Percentiles rank a stretch among this genome's conserved stretches.
phyloP scores from a whole-genome alignment of 805 yeast species.

The Wickerhamiella allomyrinae region DNA sequence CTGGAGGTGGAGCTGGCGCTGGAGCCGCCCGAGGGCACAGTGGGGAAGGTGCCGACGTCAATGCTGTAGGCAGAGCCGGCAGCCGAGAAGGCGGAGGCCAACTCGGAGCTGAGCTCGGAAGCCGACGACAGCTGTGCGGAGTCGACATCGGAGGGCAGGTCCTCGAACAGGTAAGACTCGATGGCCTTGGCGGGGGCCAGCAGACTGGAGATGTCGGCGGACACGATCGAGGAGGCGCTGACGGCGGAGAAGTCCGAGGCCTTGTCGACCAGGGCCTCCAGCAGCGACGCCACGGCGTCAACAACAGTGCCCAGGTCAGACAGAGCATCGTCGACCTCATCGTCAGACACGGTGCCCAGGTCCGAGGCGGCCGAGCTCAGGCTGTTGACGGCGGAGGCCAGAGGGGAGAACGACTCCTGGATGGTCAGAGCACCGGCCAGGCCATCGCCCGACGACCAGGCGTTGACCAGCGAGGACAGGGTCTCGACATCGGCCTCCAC shows the following conservation, averaged over 20 bases:
- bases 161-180: slow-evolving; percentile 9
- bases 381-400: slow-evolving; percentile 12
- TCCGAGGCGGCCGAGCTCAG: slow-evolving; percentile 8
- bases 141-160: slow-evolving; percentile 6
- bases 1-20: slow-evolving; percentile 8
- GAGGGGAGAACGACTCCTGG: slow-evolving; percentile 17
- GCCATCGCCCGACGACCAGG: slow-evolving; percentile 15
- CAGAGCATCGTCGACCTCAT: slow-evolving; percentile 9
- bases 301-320: slow-evolving; percentile 8
- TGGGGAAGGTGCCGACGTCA: background rate
- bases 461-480: slow-evolving; percentile 8
- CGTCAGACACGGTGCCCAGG: slow-evolving; percentile 5
- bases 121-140: slow-evolving; percentile 7
- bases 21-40: background rate
- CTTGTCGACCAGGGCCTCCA: slow-evolving; percentile 16
- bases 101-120: slow-evolving; percentile 7
- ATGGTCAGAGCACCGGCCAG: slow-evolving; percentile 20
- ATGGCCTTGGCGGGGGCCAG: slow-evolving; percentile 14
- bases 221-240: slow-evolving; percentile 16
- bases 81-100: slow-evolving; percentile 10
- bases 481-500: slow-evolving; percentile 11
- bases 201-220: slow-evolving; percentile 15
- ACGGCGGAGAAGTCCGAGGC: slow-evolving; percentile 17
- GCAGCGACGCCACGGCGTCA: slow-evolving; percentile 12
- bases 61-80: slow-evolving; percentile 7